Conservation (phyloP, 2,329 filamentous ascomycete genomes). For the Didymella arachidicola region DNA sequence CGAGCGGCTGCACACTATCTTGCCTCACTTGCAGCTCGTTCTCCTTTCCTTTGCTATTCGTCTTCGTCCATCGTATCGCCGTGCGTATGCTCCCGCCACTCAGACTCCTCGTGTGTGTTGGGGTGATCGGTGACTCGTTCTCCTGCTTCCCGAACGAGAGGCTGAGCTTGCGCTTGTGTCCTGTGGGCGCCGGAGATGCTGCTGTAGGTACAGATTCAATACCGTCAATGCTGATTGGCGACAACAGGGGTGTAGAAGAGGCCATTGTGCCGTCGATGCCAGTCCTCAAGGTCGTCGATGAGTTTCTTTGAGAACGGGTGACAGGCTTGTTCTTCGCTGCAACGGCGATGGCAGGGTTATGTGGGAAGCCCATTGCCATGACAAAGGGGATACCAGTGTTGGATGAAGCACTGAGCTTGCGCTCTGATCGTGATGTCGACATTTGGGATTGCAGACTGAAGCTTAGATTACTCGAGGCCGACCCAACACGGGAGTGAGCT, state of each 20-base stretch:
- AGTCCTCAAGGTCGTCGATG: conserved; percentile 26
- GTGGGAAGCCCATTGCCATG: conserved; percentile 42
- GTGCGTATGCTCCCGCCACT: conserved; percentile 37
- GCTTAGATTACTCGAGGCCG: conserved; percentile 20
- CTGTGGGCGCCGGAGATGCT: neutral
- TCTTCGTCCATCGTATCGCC: conserved; percentile 32
- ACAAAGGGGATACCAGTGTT: conserved; percentile 38
- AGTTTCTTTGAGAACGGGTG: conserved; percentile 26
- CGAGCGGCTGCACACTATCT: conserved; percentile 22
- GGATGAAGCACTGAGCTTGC: conserved; percentile 31
- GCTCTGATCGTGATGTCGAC: conserved; percentile 21
- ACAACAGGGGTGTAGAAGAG: conserved; percentile 34
- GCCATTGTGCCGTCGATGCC: conserved; percentile 46
- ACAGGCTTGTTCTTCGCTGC: conserved; percentile 29
- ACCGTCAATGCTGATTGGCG: conserved; percentile 19
- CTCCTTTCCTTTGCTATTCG: conserved; percentile 28
- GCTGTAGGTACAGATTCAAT: neutral
- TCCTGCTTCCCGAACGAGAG: conserved; percentile 19
- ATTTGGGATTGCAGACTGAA: conserved; percentile 8
- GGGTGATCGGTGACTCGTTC: conserved; percentile 16
- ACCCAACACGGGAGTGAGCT: conserved; percentile 27
- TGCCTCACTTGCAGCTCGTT: conserved; percentile 31
- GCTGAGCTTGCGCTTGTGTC: conserved; percentile 17
- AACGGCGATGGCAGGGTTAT: conserved; percentile 39
- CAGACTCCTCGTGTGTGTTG: conserved; percentile 32